Base-by-base conservation (phyloP, 495 filamentous ascomycete genomes). In the Haplographium delicatum region DNA sequence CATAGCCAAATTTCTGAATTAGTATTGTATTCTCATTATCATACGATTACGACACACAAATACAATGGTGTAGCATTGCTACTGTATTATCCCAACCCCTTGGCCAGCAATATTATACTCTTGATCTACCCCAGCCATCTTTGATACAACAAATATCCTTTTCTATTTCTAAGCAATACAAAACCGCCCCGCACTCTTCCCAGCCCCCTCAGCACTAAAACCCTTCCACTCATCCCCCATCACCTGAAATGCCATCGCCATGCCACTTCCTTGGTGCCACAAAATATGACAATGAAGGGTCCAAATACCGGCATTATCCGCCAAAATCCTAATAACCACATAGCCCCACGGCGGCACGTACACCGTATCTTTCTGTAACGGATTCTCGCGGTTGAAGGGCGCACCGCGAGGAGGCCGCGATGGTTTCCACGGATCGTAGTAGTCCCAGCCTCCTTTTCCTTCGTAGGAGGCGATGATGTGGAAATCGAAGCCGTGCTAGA, bases 381-480 rank as follows among this genome's bases (percentile, higher is more conserved):
- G 53, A 23, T 50, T 42, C 5, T 43, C 37, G 5, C 42, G 34
- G 24, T 56, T 56, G 39, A 49, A 56, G 1, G 53, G 28, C 4
- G 46, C 53, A 4, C 53, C 53, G 5, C 33, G 33, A 5, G 53
- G 53, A 18, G 46, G 38, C 13, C 34, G 43, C 31, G 52, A 38
- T 16, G 51, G 44, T 1, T 40, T 28, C 19, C 24, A 56, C 2
- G 53, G 53, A 26, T 56, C 50, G 28, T 56, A 56, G 39, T 48
- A 44, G 30, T 56, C 30, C 44, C 45, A 56, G n/a, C 53, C 46
- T 8, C 46, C 33, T 35, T 35, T 35, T 13, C 33, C 33, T 11
- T 35, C 33, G 33, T 35, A 35, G 13, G 33, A 35, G 18, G 33
- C 18, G 33, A 35, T 35, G 10, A 35, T 16, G 10, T 35, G 11